phyloP scores from a whole-genome alignment of 2,329 filamentous ascomycete genomes.

The Fusarium sambucinum region DNA sequence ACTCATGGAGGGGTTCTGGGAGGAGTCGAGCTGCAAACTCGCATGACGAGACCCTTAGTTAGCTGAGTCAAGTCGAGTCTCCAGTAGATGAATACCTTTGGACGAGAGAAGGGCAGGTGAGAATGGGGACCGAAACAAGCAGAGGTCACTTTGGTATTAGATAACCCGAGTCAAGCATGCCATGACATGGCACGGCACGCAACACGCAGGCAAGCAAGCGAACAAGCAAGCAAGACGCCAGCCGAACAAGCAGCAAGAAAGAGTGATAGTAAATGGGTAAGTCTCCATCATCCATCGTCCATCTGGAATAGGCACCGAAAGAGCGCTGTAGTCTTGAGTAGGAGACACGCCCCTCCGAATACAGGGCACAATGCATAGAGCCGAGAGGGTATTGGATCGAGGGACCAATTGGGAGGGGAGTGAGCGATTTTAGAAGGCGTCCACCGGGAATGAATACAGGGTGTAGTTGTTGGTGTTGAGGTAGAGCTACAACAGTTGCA shows the following conservation, averaged over 20 bases:
- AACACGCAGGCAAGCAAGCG: constrained; percentile 6
- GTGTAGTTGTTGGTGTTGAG: constrained; percentile 36
- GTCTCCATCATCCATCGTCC: constrained; percentile 3
- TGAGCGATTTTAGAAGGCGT: constrained; percentile 41
- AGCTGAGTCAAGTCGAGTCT: constrained; percentile 10
- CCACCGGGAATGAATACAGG: constrained; percentile 38
- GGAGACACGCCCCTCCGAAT: constrained; percentile 32
- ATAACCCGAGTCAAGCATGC: constrained; percentile 25
- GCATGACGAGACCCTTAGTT: constrained; percentile 35
- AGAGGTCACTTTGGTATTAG: constrained; percentile 17
- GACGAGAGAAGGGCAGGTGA: not conserved
- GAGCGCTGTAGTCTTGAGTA: constrained; percentile 1
- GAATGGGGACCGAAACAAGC: constrained; percentile 11
- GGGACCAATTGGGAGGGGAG: constrained; percentile 35
- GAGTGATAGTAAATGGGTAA: constrained; percentile 17
- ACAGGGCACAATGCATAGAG: constrained; percentile 31
- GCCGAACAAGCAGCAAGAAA: not conserved
- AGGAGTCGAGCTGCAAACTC: constrained; percentile 41
- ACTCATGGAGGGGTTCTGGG: constrained; percentile 44
- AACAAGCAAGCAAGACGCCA: constrained; percentile 8
- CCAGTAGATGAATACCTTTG: constrained; percentile 3
- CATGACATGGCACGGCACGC: constrained; percentile 4
- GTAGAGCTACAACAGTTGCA: constrained; percentile 38
- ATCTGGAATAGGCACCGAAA: constrained; percentile 21
- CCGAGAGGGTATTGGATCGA: constrained; percentile 33